phyloP scores from a whole-genome alignment of 495 filamentous ascomycete genomes.

The Astrocystis sublimbata region DNA sequence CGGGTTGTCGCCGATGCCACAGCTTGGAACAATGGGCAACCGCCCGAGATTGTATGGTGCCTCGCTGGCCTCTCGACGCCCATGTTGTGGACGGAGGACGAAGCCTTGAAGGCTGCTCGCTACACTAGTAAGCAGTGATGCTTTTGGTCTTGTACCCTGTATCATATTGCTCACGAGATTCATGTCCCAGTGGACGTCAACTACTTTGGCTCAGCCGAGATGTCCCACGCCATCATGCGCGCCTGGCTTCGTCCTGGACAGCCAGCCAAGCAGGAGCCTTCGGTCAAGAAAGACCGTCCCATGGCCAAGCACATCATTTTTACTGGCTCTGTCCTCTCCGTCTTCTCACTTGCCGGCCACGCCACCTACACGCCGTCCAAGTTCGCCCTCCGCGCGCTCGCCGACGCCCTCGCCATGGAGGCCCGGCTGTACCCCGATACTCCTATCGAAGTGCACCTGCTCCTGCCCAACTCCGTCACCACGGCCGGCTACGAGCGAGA shows the following conservation, averaged over 20 bases:
- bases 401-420: conserved; percentile 80
- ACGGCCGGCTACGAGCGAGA: not conserved
- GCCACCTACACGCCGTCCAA: conserved; percentile 79
- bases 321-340: conserved; percentile 71
- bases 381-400: conserved; percentile 77
- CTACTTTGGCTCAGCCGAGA: conserved; percentile 69
- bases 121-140: too few species aligned
- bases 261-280: not conserved
- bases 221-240: conserved; percentile 46
- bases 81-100: conserved; percentile 68
- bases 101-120: too few species aligned
- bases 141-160: too few species aligned
- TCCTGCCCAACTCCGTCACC: not conserved
- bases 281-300: conserved; percentile 17
- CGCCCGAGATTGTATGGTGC: conserved; percentile 87
- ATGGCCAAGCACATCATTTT: conserved; percentile 74
- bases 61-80: conserved; percentile 33
- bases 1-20: conserved; percentile 56
- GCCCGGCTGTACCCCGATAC: conserved; percentile 70
- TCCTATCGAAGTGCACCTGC: not conserved
- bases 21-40: conserved; percentile 36
- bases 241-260: conserved; percentile 55
- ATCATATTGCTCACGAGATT: not conserved
- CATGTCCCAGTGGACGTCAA: conserved; percentile 64
- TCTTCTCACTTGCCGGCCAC: conserved; percentile 77